Conservation (phyloP, 257 asterid species). For the Capsicum rhomboideum region DNA sequence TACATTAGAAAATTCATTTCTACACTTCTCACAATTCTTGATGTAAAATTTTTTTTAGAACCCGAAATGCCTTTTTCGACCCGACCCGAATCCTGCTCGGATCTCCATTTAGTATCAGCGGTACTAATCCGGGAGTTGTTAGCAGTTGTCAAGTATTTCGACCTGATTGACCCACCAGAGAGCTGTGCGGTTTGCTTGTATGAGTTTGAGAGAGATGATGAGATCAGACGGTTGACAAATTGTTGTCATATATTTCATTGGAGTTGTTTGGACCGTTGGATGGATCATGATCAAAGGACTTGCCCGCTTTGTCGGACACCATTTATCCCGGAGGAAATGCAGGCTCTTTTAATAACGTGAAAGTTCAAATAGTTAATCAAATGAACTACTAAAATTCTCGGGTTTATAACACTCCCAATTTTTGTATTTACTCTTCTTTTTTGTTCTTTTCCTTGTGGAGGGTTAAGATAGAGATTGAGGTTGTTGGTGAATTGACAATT, state of each 20-base stretch:
- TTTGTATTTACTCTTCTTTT: not conserved
- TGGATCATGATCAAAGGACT: slow-evolving; percentile 94
- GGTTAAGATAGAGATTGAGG: not conserved
- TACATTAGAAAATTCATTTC: slow-evolving; percentile 32
- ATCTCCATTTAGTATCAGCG: slow-evolving; percentile 44
- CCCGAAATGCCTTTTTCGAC: slow-evolving; percentile 14
- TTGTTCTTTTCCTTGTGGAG: not conserved
- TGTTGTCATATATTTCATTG: slow-evolving; percentile 77
- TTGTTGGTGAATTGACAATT: not conserved
- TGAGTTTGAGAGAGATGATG: slow-evolving; percentile 68
- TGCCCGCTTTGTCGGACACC: slow-evolving; percentile 83
- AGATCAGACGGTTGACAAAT: slow-evolving; percentile 76
- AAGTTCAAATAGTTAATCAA: not conserved
- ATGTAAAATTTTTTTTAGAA: slow-evolving; percentile 45
- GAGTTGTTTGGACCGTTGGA: slow-evolving; percentile 93
- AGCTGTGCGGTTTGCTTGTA: slow-evolving; percentile 82
- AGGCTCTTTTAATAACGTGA: slow-evolving; percentile 10
- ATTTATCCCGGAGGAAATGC: slow-evolving; percentile 72
- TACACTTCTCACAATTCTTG: slow-evolving; percentile 32
- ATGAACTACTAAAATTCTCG: slow-evolving; percentile 53
- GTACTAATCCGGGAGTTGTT: slow-evolving; percentile 66
- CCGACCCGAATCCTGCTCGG: slow-evolving; percentile 14
- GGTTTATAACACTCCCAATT: slow-evolving; percentile 28
- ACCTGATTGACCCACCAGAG: slow-evolving; percentile 54
- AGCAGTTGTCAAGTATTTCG: slow-evolving; percentile 69